These are phyloP conservation scores for Dioscorea alata DNA, from an alignment of 106 monocot genomes.

Conservation along the genomic window DNA sequence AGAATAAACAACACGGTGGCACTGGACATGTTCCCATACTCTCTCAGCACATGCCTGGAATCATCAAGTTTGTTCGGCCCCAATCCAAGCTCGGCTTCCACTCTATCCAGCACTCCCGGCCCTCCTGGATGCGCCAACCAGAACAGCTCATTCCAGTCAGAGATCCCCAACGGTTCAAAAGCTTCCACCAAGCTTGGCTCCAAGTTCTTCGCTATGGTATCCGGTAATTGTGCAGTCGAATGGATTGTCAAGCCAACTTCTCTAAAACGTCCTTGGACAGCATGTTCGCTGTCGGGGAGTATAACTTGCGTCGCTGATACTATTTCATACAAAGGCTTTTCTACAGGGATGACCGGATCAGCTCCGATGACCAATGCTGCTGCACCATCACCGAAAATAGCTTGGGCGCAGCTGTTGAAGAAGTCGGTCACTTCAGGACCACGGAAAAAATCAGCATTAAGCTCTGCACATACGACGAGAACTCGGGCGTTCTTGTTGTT, in stretches of 20 bases:
- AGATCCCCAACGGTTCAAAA: not conserved
- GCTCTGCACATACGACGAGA: not conserved
- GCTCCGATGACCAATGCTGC: not conserved
- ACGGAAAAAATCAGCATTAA: not conserved
- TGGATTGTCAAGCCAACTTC: not conserved
- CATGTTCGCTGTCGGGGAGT: not conserved
- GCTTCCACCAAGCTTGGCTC: not conserved
- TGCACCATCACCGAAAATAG: not conserved
- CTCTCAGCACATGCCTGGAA: constrained; percentile 1
- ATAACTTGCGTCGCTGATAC: not conserved
- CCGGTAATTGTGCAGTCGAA: not conserved
- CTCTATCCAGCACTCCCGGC: not conserved
- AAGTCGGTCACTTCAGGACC: not conserved
- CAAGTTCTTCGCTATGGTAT: not conserved
- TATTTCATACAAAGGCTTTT: not conserved
- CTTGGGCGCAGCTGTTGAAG: not conserved
- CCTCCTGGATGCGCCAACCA: constrained; percentile 7
- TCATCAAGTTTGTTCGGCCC: not conserved
- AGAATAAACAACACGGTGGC: not conserved
- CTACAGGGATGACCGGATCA: not conserved
- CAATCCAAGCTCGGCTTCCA: not conserved
- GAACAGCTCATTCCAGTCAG: not conserved
- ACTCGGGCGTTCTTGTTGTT: constrained; percentile 3
- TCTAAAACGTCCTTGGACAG: not conserved
- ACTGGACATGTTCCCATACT: constrained; percentile 11